Evolutionary conservation across 2,329 filamentous ascomycete genomes (phyloP), one percentile per base, ranked within the genome.

Genomic region (Fusarium siculi): DNA sequence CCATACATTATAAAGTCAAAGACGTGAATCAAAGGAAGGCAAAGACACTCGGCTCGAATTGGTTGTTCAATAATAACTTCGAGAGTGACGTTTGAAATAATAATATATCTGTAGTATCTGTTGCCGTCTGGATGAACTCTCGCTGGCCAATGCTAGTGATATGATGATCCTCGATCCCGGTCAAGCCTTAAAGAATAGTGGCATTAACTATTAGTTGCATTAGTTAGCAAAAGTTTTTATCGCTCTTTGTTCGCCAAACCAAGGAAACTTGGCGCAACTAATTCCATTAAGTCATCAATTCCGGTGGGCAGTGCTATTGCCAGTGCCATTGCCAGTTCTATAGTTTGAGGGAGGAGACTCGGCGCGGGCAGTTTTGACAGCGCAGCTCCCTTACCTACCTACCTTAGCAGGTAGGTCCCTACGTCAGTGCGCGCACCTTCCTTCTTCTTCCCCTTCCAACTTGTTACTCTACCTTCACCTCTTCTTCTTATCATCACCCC

Each of bases 221-320:
- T 52, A 44, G 55, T 70, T 52, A 39, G 58, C 58, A 54, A 36
- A 62, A 62, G 58, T 57, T 68, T 70, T 44, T 43, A 57, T 50
- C 66, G 46, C 61, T 55, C 55, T 73, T 56, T 53, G 44, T 70
- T 50, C 42, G 18, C 28, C 43, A 57, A 61, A 44, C 55, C 25
- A 34, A 68, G 32, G 37, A 70, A 73, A 68, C 43, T 50, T 57
- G 66, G 66, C 52, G 57, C 58, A 46, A 56, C 37, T 53, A 28
- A 53, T n/a, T 28, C 39, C 62, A 68, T 65, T 65, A 56, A 74
- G 70, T 68, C 58, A 53, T 63, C 39, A 69, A 68, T 68, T 49
- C 25, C 49, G 36, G 42, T 47, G 49, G 61, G 37, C 43, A 34
- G 37, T 53, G 21, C 47, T 39, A 28, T 25, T 52, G n/a, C 23